Conservation (phyloP, 2,329 filamentous ascomycete species). For the Verticillium albo-atrum region DNA sequence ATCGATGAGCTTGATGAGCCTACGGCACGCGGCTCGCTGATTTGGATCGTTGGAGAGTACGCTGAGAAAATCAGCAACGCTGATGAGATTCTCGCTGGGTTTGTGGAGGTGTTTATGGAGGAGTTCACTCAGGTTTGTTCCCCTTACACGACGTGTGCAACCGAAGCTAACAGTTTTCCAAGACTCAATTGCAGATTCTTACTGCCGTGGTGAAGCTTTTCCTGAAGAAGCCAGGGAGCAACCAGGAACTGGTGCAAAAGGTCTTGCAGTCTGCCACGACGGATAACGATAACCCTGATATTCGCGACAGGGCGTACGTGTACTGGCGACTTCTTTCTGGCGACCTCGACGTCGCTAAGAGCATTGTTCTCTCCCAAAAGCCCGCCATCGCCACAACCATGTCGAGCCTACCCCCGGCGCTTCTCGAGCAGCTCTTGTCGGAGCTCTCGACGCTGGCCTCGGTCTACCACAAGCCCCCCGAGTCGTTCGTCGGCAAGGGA, state of each 20-base stretch:
- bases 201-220: slow-evolving; percentile 97
- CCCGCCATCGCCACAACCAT: slow-evolving; percentile 94
- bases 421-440: slow-evolving; percentile 84
- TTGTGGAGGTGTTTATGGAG: slow-evolving; percentile 91
- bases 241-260: slow-evolving; percentile 87
- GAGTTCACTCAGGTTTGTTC: slow-evolving; percentile 82
- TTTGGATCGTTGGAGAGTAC: slow-evolving; percentile 99
- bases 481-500: slow-evolving; percentile 96
- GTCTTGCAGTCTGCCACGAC: slow-evolving; percentile 89
- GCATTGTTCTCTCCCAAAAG: slow-evolving; percentile 88
- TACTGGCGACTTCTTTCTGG: slow-evolving; percentile 97
- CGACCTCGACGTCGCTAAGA: slow-evolving; percentile 83
- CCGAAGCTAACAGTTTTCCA: slow-evolving; percentile 11
- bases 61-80: slow-evolving; percentile 99
- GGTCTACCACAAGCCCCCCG: slow-evolving; percentile 96
- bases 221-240: slow-evolving; percentile 91
- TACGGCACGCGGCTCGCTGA: slow-evolving; percentile 81
- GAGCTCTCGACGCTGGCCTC: slow-evolving; percentile 94
- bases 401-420: slow-evolving; percentile 73
- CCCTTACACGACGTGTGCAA: background rate
- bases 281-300: slow-evolving; percentile 96
- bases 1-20: slow-evolving; percentile 97
- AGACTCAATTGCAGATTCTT: slow-evolving; percentile 97
- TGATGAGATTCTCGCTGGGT: slow-evolving; percentile 86
- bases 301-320: slow-evolving; percentile 92